Base-by-base conservation (phyloP, 2,329 filamentous ascomycete genomes). In the Aureobasidium sp. region DNA sequence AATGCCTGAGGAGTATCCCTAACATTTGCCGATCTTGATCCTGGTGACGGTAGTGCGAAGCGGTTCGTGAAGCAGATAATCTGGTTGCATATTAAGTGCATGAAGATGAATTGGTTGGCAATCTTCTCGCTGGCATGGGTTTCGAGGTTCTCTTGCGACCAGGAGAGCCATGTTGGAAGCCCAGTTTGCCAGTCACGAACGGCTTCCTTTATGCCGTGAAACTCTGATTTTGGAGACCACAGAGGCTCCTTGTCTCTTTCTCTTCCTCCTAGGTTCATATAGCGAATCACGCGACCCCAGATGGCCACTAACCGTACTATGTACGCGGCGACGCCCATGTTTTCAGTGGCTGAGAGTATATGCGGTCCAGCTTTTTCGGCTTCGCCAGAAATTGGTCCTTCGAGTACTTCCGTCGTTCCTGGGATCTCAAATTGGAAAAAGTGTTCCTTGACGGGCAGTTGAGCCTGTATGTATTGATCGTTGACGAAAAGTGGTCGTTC, bases 321-420 rank as follows among this genome's bases (percentile, higher is more conserved):
- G 73, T 95, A 96, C 10, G 93, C 91, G 1, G 91, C 89, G 5
- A 96, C 91, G 3, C 93, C 94, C 91, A 97, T 96, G 70, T 96
- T 97, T 7, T 89, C 86, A 68, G 82, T 85, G 1, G 88, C 81
- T 66, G 90, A 82, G 32, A 81, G 81, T n/a, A 86, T 72, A 64
- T 88, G 84, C 3, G 83, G 85, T n/a, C 84, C 82, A 48, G 87
- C 83, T 3, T 81, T 79, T 0, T 83, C 78, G 8, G 85, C 80
- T 0, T 84, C 81, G 63, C 87, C 85, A 3, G 83, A 82, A 1
- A 89, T 79, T 29, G 83, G 80, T 2, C 92, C 91, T 66, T 88
- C 83, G 9, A 97, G 78, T 62, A 88, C 87, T 72, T 97, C 91
- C 0, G 94, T 97, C 14, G 88, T 84, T 0, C 89, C 92, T 1